Evolutionary conservation across 345 rosid species (phyloP), one percentile per base, ranked within the genome.

Genomic region (Adansonia digitata): DNA sequence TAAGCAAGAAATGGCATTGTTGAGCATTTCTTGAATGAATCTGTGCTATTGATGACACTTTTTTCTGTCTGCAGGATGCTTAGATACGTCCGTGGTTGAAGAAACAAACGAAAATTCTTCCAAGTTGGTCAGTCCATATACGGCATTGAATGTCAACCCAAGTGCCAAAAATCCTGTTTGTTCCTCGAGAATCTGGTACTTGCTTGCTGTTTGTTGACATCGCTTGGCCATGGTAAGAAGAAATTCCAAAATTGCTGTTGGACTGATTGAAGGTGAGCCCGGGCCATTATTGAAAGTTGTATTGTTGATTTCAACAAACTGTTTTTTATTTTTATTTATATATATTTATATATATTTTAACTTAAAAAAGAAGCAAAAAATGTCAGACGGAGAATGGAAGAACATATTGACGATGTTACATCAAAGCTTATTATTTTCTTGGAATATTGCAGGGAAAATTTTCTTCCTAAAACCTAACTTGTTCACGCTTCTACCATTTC

Each of bases 41-140:
- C 8, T 9, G 5, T 29, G 43, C 40, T 31, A 18, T 34, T 29
- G 26, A 4, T 72, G 40, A 56, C 5, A 55, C 14, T 55, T 56
- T 55, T 56, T 24, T 56, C 17, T 72, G 26, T 42, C 5, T 72
- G 67, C 75, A 72, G 75, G 75, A 72, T 57, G 51, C 66, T 72
- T 27, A 42, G 75, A 2, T 72, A 72, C 15, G 66, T 56, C 31
- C 75, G 52, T 40, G 53, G 66, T 57, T 72, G 67, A 72, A 3
- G 14, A 27, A 63, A 68, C 56, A 9, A 8, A n/a, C n/a, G 24
- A 3, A 27, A 53, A 35, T 26, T 59, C 55, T 43, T 43, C 51
- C 66, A 72, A 73, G 53, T 59, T 42, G 42, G 45, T 40, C 5
- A 27, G 29, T 22, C 18, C 55, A 1, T 40, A 0, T 40, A 15